These are phyloP conservation scores for Aurinia saxatilis DNA, from an alignment of 345 rosid genomes.

Conservation along the genomic window DNA sequence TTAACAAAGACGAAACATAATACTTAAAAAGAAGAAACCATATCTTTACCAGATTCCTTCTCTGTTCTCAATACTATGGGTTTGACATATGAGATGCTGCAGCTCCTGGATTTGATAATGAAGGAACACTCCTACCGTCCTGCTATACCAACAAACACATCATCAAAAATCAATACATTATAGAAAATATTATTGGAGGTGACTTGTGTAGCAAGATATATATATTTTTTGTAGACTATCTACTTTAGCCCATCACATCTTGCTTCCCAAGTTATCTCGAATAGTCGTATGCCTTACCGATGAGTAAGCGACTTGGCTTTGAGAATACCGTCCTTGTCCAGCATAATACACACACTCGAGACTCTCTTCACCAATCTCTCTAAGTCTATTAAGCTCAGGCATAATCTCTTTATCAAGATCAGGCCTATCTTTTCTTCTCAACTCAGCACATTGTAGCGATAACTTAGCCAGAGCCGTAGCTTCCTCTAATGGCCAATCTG, in stretches of 20 bases:
- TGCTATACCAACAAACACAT: neutral
- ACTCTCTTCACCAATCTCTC: constrained; percentile 56
- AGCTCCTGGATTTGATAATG: constrained; percentile 2
- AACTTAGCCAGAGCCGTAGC: constrained; percentile 49
- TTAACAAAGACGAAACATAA: neutral
- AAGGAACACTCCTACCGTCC: constrained; percentile 31
- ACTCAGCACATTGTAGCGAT: constrained; percentile 66
- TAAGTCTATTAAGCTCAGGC: constrained; percentile 56
- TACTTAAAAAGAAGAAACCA: too few relatives aligned
- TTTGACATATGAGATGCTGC: constrained; percentile 18
- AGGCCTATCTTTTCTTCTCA: constrained; percentile 88
- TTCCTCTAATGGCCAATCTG: constrained; percentile 85
- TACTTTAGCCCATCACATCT: too few relatives aligned
- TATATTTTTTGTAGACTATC: too few relatives aligned
- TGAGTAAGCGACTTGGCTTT: constrained; percentile 25
- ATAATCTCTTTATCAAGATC: constrained; percentile 67
- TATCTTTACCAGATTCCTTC: constrained; percentile 12
- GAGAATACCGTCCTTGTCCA: constrained; percentile 27
- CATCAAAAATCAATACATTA: neutral
- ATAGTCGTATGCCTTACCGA: constrained; percentile 31
- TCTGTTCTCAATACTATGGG: constrained; percentile 14
- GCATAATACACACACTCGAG: constrained; percentile 20
- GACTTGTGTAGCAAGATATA: too few relatives aligned
- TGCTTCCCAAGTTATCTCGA: too few relatives aligned
- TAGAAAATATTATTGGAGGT: too few relatives aligned